A percentile compares a stretch with the other conserved stretches of the same genome.
These are phyloP conservation scores for Pseudotsuga menziesii DNA, from an alignment of 75 land plant species.

Conservation along the genomic window DNA sequence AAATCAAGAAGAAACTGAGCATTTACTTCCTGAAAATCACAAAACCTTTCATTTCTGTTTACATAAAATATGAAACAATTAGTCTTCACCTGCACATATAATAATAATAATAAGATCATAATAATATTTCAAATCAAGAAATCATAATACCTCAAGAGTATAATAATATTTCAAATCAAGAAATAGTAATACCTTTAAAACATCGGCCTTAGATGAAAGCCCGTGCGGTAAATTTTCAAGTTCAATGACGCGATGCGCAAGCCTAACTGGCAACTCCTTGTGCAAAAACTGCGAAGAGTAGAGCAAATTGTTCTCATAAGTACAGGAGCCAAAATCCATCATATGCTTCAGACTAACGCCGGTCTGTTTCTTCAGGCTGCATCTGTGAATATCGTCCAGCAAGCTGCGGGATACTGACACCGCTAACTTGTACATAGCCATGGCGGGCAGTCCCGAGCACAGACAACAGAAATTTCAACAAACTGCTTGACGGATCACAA, in stretches of 20 bases:
- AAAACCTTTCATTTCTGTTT: too few relatives aligned
- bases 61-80: too few relatives aligned
- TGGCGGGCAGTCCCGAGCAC: not conserved
- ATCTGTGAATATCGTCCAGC: constrained; percentile 37
- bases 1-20: too few relatives aligned
- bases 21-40: too few relatives aligned
- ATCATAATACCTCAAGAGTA: too few relatives aligned
- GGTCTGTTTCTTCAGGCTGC: constrained; percentile 37
- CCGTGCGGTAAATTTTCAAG: constrained; percentile 48
- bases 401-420: constrained; percentile 28
- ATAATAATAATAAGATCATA: too few relatives aligned
- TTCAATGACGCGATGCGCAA: constrained; percentile 43
- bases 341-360: constrained; percentile 50
- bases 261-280: constrained; percentile 45
- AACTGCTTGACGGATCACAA: too few relatives aligned
- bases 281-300: constrained; percentile 44
- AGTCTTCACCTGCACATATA: too few relatives aligned
- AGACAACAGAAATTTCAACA: too few relatives aligned
- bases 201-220: constrained; percentile 33
- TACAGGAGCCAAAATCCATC: constrained; percentile 41
- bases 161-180: too few relatives aligned
- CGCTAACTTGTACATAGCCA: constrained; percentile 1
- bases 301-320: constrained; percentile 27
- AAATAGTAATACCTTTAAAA: constrained; percentile 23
- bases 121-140: too few relatives aligned